Evolutionary conservation across 495 filamentous ascomycete genomes (phyloP), one percentile per base, ranked within the genome.

Genomic region (Trichocladium antarcticum): DNA sequence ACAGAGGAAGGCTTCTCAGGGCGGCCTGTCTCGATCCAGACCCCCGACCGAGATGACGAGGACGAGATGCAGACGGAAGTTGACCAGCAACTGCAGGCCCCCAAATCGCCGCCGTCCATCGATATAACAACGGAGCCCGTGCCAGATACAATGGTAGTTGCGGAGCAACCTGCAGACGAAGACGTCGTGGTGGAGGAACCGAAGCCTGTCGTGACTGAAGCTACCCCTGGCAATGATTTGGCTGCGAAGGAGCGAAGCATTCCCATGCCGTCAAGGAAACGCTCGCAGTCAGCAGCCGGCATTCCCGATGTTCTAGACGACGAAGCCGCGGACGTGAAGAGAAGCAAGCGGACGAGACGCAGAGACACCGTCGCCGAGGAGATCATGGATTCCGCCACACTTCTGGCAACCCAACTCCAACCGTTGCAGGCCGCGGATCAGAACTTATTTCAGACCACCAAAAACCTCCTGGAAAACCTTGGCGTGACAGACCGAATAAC

Each of bases 331-430:
- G 77, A 81, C 5, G 75, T 84, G 38, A 78, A 82, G 57, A 79
- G 87, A 57, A 93, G 87, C 67, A 89, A 90, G 58, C 76, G 89
- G 40, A 87, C 85, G 22, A 77, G 86, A 51, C 82, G 85, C 22
- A 76, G 87, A 31, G 87, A 89, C 42, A 84, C 81, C 6, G 79
- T 79, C 49, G 78, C 76, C 52, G 86, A 85, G 5, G 85, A 86
- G 19, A 75, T 65, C 5, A 74, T 82, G 52, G 83, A 89, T 49
- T 76, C 79, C 28, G 72, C 74, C n/a, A 83, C 79, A 10, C 79
- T 85, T 48, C 79, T 81, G 47, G 81, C 84, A 43, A 80, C 83
- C 42, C 80, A 85, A 45, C 65, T 93, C 5, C 77, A 83, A 54
- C 68, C 73, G 0, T 82, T 79, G 42, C 70, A 79, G 38, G 74